Conservation (phyloP, 164 flowering plant genomes). For the Buxus sempervirens region DNA sequence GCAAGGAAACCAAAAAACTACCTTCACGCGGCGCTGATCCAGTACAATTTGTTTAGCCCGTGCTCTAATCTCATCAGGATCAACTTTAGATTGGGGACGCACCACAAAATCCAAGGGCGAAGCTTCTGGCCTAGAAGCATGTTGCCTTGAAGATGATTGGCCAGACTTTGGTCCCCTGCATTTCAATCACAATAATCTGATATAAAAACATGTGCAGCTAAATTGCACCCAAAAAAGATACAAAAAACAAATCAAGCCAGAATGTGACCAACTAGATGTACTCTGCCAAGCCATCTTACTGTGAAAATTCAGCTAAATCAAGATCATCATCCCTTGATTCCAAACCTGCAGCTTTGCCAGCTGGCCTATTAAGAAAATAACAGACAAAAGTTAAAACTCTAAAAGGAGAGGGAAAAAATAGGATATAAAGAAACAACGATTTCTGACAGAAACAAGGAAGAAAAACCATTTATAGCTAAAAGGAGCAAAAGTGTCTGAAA, state of each 20-base stretch:
- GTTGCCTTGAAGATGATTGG: constrained; percentile 59
- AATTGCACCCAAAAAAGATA: no score
- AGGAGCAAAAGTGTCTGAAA: neutral
- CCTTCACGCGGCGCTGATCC: constrained; percentile 88
- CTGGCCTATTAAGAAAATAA: constrained; percentile 37
- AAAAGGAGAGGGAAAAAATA: neutral
- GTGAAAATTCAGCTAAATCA: constrained; percentile 60
- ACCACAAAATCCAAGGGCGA: constrained; percentile 80
- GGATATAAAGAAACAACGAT: no score
- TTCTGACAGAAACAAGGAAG: neutral
- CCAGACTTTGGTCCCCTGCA: constrained; percentile 70
- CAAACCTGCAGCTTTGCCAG: constrained; percentile 51
- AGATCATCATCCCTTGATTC: constrained; percentile 86
- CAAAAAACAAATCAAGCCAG: neutral
- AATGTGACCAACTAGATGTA: neutral
- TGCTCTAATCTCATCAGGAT: constrained; percentile 85
- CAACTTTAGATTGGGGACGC: constrained; percentile 98
- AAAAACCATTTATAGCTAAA: neutral
- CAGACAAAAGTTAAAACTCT: constrained; percentile 1
- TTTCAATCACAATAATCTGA: constrained; percentile 3
- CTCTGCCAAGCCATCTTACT: constrained; percentile 38
- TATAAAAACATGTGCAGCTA: neutral
- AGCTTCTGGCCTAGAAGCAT: constrained; percentile 90
- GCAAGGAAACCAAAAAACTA: constrained; percentile 23
- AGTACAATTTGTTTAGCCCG: constrained; percentile 70